Conservation (phyloP, 2,329 filamentous ascomycete species). For the Lachnellula willkommii region DNA sequence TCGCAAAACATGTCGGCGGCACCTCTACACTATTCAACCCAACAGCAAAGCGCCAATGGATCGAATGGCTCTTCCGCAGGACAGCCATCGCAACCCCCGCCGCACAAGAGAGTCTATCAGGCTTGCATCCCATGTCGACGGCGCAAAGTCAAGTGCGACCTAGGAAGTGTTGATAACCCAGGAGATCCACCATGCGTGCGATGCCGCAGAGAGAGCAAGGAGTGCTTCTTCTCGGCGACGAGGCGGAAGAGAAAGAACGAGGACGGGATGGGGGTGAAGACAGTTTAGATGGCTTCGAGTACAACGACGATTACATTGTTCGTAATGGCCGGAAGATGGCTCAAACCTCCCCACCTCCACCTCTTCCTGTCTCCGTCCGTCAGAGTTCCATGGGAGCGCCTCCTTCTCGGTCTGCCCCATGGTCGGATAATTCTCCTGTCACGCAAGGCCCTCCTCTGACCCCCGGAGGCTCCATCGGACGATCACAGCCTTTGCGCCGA, state of each 20-base stretch:
- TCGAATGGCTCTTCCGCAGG: conserved; percentile 13
- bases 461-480: conserved; percentile 59
- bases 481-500: conserved; percentile 60
- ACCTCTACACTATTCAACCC: conserved; percentile 15
- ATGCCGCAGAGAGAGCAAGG: conserved; percentile 90
- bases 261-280: conserved; percentile 48
- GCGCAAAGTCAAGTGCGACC: conserved; percentile 52
- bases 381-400: conserved; percentile 33
- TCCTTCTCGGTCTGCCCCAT: conserved; percentile 33
- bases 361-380: conserved; percentile 6
- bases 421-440: conserved; percentile 24
- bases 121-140: conserved; percentile 49
- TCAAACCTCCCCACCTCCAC: conserved; percentile 35
- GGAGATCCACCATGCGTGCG: conserved; percentile 90
- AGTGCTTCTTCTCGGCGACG: conserved; percentile 95
- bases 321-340: conserved; percentile 69
- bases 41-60: conserved; percentile 15
- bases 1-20: conserved; percentile 15
- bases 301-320: conserved; percentile 57
- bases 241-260: conserved; percentile 82
- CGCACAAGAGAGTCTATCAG: conserved; percentile 36
- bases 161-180: conserved; percentile 80
- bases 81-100: conserved; percentile 14
- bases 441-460: conserved; percentile 47
- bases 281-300: conserved; percentile 39